A percentile compares a stretch with the other conserved stretches of the same genome.
Conservation (phyloP, 106 monocot genomes). For the Posidonia australis region DNA sequence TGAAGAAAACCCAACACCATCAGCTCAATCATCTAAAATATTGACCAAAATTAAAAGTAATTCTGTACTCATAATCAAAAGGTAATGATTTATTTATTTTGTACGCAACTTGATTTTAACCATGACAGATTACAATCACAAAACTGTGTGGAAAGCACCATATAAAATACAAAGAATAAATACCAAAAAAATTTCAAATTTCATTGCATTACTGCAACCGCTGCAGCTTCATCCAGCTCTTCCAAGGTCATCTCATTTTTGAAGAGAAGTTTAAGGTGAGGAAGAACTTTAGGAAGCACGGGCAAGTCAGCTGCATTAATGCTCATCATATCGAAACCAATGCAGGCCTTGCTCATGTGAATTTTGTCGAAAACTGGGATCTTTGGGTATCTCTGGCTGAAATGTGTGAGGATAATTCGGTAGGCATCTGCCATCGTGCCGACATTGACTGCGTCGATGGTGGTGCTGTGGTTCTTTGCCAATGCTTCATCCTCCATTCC, state of each 20-base stretch:
- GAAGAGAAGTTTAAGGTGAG: constrained; percentile 73
- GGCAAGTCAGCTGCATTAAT: constrained; percentile 70
- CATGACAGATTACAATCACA: no score
- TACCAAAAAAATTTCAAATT: background rate
- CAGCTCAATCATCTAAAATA: no score
- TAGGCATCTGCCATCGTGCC: constrained; percentile 63
- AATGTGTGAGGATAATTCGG: constrained; percentile 81
- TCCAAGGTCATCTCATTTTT: constrained; percentile 59
- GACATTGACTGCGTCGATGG: constrained; percentile 69
- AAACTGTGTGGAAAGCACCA: background rate
- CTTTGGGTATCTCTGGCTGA: constrained; percentile 96
- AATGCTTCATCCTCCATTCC: constrained; percentile 76
- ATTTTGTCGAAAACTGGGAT: constrained; percentile 78
- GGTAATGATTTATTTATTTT: no score
- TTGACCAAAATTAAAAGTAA: no score
- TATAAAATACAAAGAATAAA: background rate
- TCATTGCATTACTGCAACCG: constrained; percentile 14
- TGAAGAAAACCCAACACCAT: no score
- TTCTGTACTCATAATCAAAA: no score
- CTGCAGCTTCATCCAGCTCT: constrained; percentile 40
- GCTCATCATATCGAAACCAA: constrained; percentile 95
- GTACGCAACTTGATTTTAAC: no score
- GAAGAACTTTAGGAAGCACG: constrained; percentile 66
- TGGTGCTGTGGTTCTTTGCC: constrained; percentile 93
- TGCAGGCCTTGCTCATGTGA: constrained; percentile 76